Evolutionary conservation across 495 filamentous ascomycete genomes (phyloP).

Genomic region (Collariella sp.): DNA sequence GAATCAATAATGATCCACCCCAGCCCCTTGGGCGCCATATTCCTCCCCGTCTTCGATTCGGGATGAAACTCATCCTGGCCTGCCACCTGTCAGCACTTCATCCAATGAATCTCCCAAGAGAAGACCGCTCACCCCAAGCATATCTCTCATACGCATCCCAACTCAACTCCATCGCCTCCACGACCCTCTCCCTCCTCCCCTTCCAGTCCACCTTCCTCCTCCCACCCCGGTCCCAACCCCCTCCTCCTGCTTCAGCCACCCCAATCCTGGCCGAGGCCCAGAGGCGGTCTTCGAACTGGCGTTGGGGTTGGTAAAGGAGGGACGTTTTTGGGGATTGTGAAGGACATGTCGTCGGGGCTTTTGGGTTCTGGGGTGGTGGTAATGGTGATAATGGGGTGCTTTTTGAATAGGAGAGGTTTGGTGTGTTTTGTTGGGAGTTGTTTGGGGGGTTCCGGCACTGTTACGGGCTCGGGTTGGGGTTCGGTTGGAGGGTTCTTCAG

Average conservation of each 20-base stretch:
- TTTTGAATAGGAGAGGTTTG: not conserved
- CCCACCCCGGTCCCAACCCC: constrained; percentile 19
- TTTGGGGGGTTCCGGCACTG: not conserved
- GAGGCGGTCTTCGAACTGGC: constrained; percentile 56
- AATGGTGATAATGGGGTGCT: no score
- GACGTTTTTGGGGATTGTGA: constrained; percentile 56
- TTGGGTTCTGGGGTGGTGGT: not conserved
- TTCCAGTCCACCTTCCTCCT: constrained; percentile 55
- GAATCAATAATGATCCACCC: constrained; percentile 98
- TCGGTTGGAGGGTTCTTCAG: not conserved
- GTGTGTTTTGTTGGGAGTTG: not conserved
- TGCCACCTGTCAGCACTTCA: constrained; percentile 25
- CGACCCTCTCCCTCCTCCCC: constrained; percentile 71
- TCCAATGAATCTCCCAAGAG: not conserved
- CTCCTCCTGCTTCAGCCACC: constrained; percentile 32
- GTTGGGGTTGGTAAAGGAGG: constrained; percentile 61
- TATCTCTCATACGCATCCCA: constrained; percentile 90
- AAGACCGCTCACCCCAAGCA: constrained; percentile 70
- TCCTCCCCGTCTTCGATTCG: constrained; percentile 62
- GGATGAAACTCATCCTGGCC: constrained; percentile 83
- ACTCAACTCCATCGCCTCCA: constrained; percentile 78
- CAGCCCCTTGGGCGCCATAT: constrained; percentile 77
- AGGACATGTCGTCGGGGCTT: constrained; percentile 49
- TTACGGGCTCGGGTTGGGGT: no score
- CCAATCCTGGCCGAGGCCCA: constrained; percentile 51